These are phyloP conservation scores for Agrocybe praecox DNA, from an alignment of 768 basidiomycete genomes.

Conservation along the genomic window DNA sequence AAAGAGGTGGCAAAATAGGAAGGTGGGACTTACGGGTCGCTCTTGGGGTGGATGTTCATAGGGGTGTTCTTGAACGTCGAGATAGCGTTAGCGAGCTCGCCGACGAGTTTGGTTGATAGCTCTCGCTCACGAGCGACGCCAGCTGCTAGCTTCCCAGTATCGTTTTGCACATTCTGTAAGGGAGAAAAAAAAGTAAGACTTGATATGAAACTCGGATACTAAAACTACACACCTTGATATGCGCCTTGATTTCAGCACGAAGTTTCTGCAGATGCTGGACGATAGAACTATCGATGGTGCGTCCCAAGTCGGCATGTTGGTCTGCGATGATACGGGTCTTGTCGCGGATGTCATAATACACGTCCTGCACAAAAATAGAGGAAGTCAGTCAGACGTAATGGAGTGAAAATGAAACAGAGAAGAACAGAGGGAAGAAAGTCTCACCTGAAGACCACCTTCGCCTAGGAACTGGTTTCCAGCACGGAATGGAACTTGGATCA, in stretches of 20 bases:
- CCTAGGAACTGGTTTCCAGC: slow-evolving; percentile 97
- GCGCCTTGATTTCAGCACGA: slow-evolving; percentile 94
- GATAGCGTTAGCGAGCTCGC: slow-evolving; percentile 85
- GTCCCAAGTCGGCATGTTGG: slow-evolving; percentile 93
- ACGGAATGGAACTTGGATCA: slow-evolving; percentile 96
- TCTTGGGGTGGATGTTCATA: slow-evolving; percentile 75
- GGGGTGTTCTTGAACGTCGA: slow-evolving; percentile 96
- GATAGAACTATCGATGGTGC: slow-evolving; percentile 95
- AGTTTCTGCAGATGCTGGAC: slow-evolving; percentile 98
- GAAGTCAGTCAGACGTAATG: background rate
- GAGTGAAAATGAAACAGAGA: background rate
- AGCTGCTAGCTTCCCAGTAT: slow-evolving; percentile 90
- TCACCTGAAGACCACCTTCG: slow-evolving; percentile 90
- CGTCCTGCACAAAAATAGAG: slow-evolving; percentile 55
- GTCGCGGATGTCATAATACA: slow-evolving; percentile 92
- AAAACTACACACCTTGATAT: slow-evolving; percentile 72
- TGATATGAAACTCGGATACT: background rate
- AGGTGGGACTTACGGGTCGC: slow-evolving; percentile 75
- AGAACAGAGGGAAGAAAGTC: slow-evolving; percentile 15
- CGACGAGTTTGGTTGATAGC: slow-evolving; percentile 79
- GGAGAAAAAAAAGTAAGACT: background rate
- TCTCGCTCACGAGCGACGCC: slow-evolving; percentile 94
- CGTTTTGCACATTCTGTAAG: slow-evolving; percentile 86
- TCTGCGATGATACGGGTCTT: slow-evolving; percentile 93
- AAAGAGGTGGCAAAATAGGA: background rate